Conservation (phyloP, 1,284 basidiomycete genomes). For the Pseudozyma sp. region DNA sequence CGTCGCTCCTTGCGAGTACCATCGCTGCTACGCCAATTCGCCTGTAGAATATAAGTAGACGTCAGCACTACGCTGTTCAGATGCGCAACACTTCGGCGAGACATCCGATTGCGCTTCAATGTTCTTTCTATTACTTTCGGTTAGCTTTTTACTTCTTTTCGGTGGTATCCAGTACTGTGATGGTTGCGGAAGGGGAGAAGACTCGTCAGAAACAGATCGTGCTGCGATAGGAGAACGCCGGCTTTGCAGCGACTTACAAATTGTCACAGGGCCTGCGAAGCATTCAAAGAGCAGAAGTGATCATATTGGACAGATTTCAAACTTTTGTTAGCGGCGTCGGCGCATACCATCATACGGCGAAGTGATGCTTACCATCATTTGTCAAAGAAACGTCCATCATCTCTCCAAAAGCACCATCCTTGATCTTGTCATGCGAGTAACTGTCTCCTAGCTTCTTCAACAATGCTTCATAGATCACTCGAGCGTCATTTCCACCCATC, state of each 20-base stretch:
- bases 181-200: neutral
- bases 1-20: constrained; percentile 3
- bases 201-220: neutral
- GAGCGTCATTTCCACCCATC: constrained; percentile 54
- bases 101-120: neutral
- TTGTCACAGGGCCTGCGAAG: constrained; percentile 46
- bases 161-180: constrained; percentile 53
- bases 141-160: constrained; percentile 49
- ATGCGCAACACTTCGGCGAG: neutral
- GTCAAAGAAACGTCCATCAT: constrained; percentile 67
- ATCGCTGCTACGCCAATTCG: constrained; percentile 6
- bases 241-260: constrained; percentile 35
- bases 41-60: neutral
- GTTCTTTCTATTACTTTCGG: too few species aligned
- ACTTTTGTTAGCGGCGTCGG: neutral
- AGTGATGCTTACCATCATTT: constrained; percentile 55
- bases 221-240: neutral
- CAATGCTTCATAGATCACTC: constrained; percentile 56
- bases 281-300: too few species aligned
- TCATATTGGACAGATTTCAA: neutral
- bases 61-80: neutral
- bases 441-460: constrained; percentile 46
- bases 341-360: neutral
- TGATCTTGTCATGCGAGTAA: constrained; percentile 52
- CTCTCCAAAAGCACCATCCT: constrained; percentile 64